Evolutionary conservation across 2,329 filamentous ascomycete genomes (phyloP), one percentile per base, ranked within the genome.

Genomic region (Neofusicoccum parvum): DNA sequence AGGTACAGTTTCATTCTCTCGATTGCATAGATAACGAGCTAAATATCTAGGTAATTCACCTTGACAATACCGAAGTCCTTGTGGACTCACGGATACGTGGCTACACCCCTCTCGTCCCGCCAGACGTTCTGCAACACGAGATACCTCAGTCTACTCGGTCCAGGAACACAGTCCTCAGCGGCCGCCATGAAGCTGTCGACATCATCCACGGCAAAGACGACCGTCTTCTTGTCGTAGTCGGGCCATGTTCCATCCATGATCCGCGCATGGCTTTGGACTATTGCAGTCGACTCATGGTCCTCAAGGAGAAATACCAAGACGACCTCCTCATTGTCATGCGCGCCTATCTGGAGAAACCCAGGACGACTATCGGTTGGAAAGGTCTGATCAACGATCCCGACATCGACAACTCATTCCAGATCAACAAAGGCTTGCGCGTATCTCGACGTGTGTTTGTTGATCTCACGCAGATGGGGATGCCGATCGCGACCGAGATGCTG

Each of bases 281-380:
- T 87, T 96, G 93, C 85, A 88, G 93, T 74, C 85, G 90, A 70
- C 85, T 99, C 68, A 78, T 96, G 70, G 84, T 87, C 74, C 84
- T 96, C 73, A 94, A 94, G 80, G 87, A 94, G 76, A 95, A 96
- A 83, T 90, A 97, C 83, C 86, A 91, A 77, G 87, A 94, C 74
- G 92, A 98, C 75, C 86, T 99, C 41, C 85, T 96, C 72, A 95
- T 99, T 71, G 90, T 99, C 68, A 99, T 99, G 95, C 91, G 95
- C 72, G 92, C 92, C 69, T 99, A 99, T 86, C 88, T 99, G 67
- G 95, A 99, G 86, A 99, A 99, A 86, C 95, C 95, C 23, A 89
- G 95, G 69, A 99, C 95, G 32, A 99, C 95, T 0, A 92, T 99
- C 32, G 95, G 95, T 71, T 99, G 95, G 95, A 99, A 99, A 84